Base-by-base conservation (phyloP, 352 stramenopile genomes). In the Phytopythium delawarense region DNA sequence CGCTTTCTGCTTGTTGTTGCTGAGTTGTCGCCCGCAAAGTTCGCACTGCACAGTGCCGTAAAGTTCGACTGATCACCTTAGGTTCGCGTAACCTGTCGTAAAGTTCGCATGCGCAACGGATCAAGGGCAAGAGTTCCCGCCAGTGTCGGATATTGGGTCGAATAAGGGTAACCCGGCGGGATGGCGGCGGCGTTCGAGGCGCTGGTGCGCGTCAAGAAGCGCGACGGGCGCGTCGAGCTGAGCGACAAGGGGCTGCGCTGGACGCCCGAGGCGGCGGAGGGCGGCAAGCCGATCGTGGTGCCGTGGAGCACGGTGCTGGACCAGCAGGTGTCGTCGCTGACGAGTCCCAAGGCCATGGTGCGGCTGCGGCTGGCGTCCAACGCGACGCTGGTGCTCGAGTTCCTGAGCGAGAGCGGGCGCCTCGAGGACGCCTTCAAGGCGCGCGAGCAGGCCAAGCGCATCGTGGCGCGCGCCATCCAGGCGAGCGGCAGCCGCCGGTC, bases 331-430 rank as follows among this genome's bases (percentile, higher is more conserved):
- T 93, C 84, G 61, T 93, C 84, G 35, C 63, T 81, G 28, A 78
- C 72, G 59, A 87, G 74, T 9, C 81, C 84, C 46, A 89, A 89
- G 63, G 84, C 84, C 55, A 91, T 93, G 84, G 89, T 93, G 69
- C 84, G 84, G 46, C 67, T 93, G 57, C 84, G 84, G 12, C 71
- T 91, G 32, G 67, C 72, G 34, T 81, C 76, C 66, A 88, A 83
- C 59, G 74, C 78, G 25, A 85, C 77, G 60, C 70, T 93, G 18
- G 75, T 91, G 28, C 64, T 93, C 54, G 84, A 93, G 71, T 93
- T 93, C 44, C 34, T 88, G 32, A 65, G 71, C 18, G 62, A 73
- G 58, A 69, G 68, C 13, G 65, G 74, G 21, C 71, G 69, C 21
- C 66, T 93, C 18, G 75, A 91, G 44, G 72, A 90, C 16, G 80